Base-by-base conservation (phyloP, 768 basidiomycete species). In the Leccinum fibrillosum region DNA sequence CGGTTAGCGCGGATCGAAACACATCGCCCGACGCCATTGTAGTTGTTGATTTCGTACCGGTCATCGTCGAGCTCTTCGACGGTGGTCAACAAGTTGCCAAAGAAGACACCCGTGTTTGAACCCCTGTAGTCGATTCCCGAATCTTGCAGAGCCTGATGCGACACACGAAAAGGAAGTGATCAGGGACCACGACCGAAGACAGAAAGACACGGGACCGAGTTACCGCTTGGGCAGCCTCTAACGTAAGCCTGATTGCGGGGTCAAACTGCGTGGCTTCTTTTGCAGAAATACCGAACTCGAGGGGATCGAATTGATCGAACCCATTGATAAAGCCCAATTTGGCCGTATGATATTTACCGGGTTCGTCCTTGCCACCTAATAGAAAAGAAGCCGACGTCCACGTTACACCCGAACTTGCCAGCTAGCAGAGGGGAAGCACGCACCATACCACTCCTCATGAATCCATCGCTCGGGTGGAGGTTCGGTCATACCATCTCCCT, bases 51-150 rank as follows among this genome's bases (percentile, higher is more conserved):
- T 47, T 71, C 70, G 49, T 59, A 52, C 17, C 69, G 66, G 8
- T 69, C 69, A 30, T 72, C 70, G 39, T 67, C 64, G 7, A 71
- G 64, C 59, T 71, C 70, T 19, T 67, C 63, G 17, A 60, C 61
- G 11, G 70, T 71, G 1, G 64, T 66, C 56, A 67, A 62, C 25
- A 72, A 23, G 55, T 69, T 70, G 2, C 79, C 72, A 10, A 72
- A 75, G 60, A 72, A 82, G 53, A 74, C 75, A 1, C 79, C 79
- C 26, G 81, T 75, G 12, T 75, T 75, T 25, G 70, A 69, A 19
- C 72, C 72, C 52, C 80, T 70, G 57, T 75, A 80, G 59, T 80
- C 73, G 42, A 81, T 75, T 7, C 79, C 80, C 2, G 80, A 78
- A 61, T 82, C 80, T 49, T 77, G 71, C 17, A 82, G 69, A 2